A percentile compares a stretch with the other conserved stretches of the same genome.
Evolutionary conservation across 148 eudicot species (phyloP).

Genomic region (Polygonum maritimum): DNA sequence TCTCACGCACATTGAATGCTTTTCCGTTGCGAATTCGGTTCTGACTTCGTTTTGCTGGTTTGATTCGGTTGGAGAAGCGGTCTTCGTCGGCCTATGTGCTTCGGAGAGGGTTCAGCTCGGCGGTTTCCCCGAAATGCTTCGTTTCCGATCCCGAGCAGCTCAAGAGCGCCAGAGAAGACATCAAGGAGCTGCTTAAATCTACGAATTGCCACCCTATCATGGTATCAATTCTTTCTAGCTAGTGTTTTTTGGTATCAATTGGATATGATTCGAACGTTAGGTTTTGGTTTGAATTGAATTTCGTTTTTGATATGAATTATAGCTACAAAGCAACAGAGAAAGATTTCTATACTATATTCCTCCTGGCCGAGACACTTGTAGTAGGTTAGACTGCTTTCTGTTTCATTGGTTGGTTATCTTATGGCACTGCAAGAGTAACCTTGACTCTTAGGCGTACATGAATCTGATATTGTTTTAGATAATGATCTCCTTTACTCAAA

Average conservation of each 20-base stretch:
- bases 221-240: constrained; percentile 16
- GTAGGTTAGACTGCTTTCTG: not conserved
- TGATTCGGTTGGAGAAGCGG: constrained; percentile 16
- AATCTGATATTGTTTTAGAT: not conserved
- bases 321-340: not conserved
- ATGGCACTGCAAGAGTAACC: not conserved
- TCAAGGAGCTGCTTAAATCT: constrained; percentile 43
- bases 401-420: not conserved
- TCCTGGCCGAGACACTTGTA: not conserved
- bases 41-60: not conserved
- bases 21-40: not conserved
- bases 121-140: constrained; percentile 31
- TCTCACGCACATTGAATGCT: not conserved
- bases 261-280: not conserved
- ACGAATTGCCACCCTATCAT: constrained; percentile 65
- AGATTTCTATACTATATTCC: not conserved
- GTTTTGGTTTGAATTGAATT: not conserved
- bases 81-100: constrained; percentile 10
- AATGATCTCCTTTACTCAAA: not conserved
- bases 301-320: not conserved
- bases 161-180: constrained; percentile 57
- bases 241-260: not conserved
- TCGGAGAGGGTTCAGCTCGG: constrained; percentile 22
- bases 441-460: not conserved
- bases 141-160: constrained; percentile 56